phyloP scores from a whole-genome alignment of 2,329 filamentous ascomycete genomes.

The Ceratocystis harringtonii region DNA sequence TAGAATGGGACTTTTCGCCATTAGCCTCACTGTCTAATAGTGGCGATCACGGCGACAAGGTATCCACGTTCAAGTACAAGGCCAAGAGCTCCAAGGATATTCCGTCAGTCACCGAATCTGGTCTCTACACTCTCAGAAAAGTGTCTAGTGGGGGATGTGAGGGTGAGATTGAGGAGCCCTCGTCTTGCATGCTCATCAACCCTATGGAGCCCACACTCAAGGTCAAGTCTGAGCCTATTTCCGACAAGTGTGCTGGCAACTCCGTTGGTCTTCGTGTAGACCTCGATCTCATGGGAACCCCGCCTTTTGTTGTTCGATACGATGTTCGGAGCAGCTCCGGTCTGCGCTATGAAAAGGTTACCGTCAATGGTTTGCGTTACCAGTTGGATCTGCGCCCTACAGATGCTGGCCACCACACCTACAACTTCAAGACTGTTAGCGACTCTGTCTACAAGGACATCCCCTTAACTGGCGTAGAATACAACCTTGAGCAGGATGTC shows the following conservation, averaged over 20 bases:
- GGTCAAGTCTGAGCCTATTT: slow-evolving; percentile 64
- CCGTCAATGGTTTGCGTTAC: slow-evolving; percentile 56
- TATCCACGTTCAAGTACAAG: slow-evolving; percentile 41
- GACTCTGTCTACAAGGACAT: slow-evolving; percentile 67
- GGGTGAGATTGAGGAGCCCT: slow-evolving; percentile 82
- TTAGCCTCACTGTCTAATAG: slow-evolving; percentile 52
- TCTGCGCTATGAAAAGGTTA: slow-evolving; percentile 38
- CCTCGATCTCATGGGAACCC: slow-evolving; percentile 78
- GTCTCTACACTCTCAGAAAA: slow-evolving; percentile 72
- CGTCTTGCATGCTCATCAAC: slow-evolving; percentile 84
- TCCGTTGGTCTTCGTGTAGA: slow-evolving; percentile 82
- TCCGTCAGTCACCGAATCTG: slow-evolving; percentile 57
- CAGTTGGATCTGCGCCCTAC: slow-evolving; percentile 73
- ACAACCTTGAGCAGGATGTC: slow-evolving; percentile 70
- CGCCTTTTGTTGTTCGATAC: slow-evolving; percentile 76
- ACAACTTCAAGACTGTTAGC: slow-evolving; percentile 65
- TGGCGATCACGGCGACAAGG: slow-evolving; percentile 51
- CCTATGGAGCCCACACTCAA: slow-evolving; percentile 71
- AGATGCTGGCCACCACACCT: slow-evolving; percentile 72
- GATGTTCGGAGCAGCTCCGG: slow-evolving; percentile 50
- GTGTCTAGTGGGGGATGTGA: slow-evolving; percentile 68
- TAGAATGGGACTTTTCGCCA: slow-evolving; percentile 73
- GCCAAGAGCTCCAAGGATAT: slow-evolving; percentile 48
- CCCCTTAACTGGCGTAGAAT: slow-evolving; percentile 43
- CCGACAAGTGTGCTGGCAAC: slow-evolving; percentile 88